Conservation (phyloP, 2,329 filamentous ascomycete species). For the Xylaria sp. region DNA sequence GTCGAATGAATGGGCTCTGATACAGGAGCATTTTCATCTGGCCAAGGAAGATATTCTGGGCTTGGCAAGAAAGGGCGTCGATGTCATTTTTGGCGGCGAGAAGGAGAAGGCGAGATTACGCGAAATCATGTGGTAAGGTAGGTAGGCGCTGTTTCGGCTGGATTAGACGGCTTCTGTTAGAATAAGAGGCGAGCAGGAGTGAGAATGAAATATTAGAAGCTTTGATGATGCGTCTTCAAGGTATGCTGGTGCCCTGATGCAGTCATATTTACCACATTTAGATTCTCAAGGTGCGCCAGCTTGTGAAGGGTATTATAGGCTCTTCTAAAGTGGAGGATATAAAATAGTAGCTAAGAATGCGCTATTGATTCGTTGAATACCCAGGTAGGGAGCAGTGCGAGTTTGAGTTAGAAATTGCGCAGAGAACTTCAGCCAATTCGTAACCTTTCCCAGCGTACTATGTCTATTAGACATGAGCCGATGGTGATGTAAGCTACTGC, state of each 20-base stretch:
- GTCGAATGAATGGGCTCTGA: conserved; percentile 80
- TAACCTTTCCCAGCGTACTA: not conserved
- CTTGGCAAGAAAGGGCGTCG: conserved; percentile 69
- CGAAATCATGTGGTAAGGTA: conserved; percentile 58
- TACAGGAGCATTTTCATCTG: conserved; percentile 75
- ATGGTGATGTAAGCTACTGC: not conserved
- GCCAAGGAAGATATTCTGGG: conserved; percentile 56
- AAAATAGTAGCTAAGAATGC: not conserved
- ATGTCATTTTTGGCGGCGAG: conserved; percentile 73
- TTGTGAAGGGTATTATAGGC: no score
- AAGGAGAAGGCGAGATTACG: conserved; percentile 68
- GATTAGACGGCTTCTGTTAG: not conserved
- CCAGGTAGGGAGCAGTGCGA: not conserved
- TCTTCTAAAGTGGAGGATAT: not conserved
- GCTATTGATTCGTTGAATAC: not conserved
- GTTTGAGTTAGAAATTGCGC: not conserved
- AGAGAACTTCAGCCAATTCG: not conserved
- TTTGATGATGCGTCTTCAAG: no score
- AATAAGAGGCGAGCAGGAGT: not conserved
- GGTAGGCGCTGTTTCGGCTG: not conserved
- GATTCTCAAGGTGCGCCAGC: no score
- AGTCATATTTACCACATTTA: not conserved
- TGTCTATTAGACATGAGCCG: not conserved
- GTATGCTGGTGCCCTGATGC: no score
- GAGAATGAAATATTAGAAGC: not conserved